Percentiles rank a stretch among this genome's conserved stretches.
These are phyloP conservation scores for Mycosphaerella sp. DNA, from an alignment of 2,329 filamentous ascomycete genomes.

Conservation along the genomic window DNA sequence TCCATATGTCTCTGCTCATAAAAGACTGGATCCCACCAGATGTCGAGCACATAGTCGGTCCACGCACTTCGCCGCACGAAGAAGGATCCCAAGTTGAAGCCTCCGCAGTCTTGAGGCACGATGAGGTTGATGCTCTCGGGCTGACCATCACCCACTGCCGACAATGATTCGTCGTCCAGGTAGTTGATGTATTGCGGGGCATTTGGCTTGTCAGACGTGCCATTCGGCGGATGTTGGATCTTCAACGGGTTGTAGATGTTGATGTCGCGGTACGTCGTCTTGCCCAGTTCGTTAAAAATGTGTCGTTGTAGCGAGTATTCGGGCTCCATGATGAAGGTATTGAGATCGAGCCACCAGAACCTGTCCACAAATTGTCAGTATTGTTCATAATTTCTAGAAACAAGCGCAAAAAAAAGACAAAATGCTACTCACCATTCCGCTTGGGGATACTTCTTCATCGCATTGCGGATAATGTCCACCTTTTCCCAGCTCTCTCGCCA, in stretches of 20 bases:
- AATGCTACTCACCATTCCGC: conserved; percentile 89
- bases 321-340: conserved; percentile 97
- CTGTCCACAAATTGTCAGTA: conserved; percentile 42
- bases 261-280: conserved; percentile 85
- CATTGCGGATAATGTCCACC: conserved; percentile 83
- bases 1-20: conserved; percentile 99
- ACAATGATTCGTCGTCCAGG: conserved; percentile 68
- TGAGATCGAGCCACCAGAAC: conserved; percentile 99
- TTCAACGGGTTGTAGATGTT: conserved; percentile 94
- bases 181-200: conserved; percentile 50
- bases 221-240: conserved; percentile 72
- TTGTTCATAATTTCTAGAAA: too few relatives aligned
- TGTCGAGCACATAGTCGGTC: conserved; percentile 84
- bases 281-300: conserved; percentile 73
- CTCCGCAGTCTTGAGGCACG: conserved; percentile 85
- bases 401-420: too few relatives aligned
- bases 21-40: conserved; percentile 97
- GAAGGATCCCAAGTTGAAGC: conserved; percentile 96
- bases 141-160: conserved; percentile 69
- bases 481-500: conserved; percentile 99
- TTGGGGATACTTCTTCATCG: conserved; percentile 86
- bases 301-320: conserved; percentile 83
- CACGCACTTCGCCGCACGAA: conserved; percentile 79
- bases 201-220: conserved; percentile 28
- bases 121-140: conserved; percentile 77